Evolutionary conservation across 2,329 filamentous ascomycete species (phyloP).

Genomic region (Fusarium sublunatum): DNA sequence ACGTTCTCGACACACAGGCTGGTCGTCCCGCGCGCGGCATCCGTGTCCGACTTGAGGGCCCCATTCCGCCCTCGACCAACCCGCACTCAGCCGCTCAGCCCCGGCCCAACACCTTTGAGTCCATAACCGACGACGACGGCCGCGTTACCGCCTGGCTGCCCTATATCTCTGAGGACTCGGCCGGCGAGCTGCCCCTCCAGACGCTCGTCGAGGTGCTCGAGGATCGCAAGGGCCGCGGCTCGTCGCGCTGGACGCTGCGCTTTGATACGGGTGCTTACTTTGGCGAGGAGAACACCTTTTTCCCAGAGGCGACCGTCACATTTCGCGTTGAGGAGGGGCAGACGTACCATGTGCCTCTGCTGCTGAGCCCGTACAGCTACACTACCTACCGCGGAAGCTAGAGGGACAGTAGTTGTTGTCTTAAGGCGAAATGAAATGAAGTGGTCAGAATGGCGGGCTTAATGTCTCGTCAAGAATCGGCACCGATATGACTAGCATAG

Average conservation of each 20-base stretch:
- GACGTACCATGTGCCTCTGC: conserved; percentile 82
- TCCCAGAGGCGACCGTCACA: conserved; percentile 67
- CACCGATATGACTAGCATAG: conserved; percentile 2
- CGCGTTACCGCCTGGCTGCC: conserved; percentile 77
- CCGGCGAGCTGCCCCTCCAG: conserved; percentile 68
- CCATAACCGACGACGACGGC: conserved; percentile 80
- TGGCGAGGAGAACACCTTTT: conserved; percentile 70
- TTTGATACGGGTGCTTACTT: conserved; percentile 82
- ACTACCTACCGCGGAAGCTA: conserved; percentile 84
- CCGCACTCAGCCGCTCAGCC: conserved; percentile 35
- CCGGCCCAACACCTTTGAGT: conserved; percentile 66
- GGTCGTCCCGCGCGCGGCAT: conserved; percentile 76
- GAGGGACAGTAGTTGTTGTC: conserved; percentile 25
- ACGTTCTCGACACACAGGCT: conserved; percentile 84
- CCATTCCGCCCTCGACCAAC: conserved; percentile 46
- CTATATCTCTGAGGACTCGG: conserved; percentile 61
- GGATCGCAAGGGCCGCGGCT: conserved; percentile 53
- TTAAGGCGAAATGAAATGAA: neutral
- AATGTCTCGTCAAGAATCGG: neutral
- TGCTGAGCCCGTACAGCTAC: conserved; percentile 83
- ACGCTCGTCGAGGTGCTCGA: conserved; percentile 67
- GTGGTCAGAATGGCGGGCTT: neutral
- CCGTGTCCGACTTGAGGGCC: conserved; percentile 71
- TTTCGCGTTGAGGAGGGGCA: conserved; percentile 67
- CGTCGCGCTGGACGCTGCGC: conserved; percentile 72